Base-by-base conservation (phyloP, 192 early-diverging fungal genomes). In the Dispira parvispora region DNA sequence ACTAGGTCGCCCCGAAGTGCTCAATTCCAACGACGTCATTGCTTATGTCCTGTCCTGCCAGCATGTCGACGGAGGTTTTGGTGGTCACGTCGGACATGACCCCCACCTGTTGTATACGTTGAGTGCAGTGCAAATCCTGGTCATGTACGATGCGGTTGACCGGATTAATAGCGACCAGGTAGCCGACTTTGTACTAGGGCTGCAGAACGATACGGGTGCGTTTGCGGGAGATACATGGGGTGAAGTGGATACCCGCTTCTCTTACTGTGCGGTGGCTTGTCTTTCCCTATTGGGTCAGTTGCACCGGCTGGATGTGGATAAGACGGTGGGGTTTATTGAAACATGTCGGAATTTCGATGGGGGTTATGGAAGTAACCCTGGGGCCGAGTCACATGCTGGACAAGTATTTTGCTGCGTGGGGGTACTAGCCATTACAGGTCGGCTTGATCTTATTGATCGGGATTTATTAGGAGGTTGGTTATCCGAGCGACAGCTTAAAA, bases 281-380 rank as follows among this genome's bases (percentile, higher is more conserved):
- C 70, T 92, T 45, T 86, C 85, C n/a, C 70, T 96, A 49, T 69
- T 99, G 23, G 80, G 77, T 20, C 67, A 82, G 9, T 66, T 91
- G 43, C 81, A 87, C 32, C 72, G 72, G 8, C 73, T 92, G 18
- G 74, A 92, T 45, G 42, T 84, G 32, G 68, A 82, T 53, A 82
- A 78, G 25, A 79, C 87, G 1, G 83, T 88, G 5, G 76, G 78
- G 42, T 97, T 82, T 65, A 73, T 97, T 26, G 64, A 81, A 8
- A 26, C 66, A 20, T 94, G 94, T 66, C 84, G 82, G 62, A 99
- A 99, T 74, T 95, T 91, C 74, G 94, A 99, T 70, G 96, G 96
- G 45, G 96, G 91, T 13, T 99, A 89, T 68, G 96, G 96, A 10
- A 90, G 76, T 56, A 73, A 77, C 25, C 90, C 90, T 0, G 92